phyloP scores from a whole-genome alignment of 2,329 filamentous ascomycete genomes.

The Aspergillus spinulosporus region DNA sequence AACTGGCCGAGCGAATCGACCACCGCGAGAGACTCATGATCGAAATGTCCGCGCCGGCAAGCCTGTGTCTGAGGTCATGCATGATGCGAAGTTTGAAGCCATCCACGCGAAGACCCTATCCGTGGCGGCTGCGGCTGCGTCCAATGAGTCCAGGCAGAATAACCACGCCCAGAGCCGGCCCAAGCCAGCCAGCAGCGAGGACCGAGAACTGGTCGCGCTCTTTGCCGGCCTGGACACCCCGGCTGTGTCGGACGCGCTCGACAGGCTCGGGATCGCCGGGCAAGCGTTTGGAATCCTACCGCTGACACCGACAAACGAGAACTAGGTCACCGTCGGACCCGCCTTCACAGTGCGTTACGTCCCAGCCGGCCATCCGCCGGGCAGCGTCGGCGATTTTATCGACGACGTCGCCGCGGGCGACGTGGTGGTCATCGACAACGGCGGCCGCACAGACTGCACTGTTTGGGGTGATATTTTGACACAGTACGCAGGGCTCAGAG shows the following conservation, averaged over 20 bases:
- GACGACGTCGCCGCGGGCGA: conserved; percentile 35
- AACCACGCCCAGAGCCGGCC: no score
- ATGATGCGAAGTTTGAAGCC: conserved; percentile 25
- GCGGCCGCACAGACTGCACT: conserved; percentile 37
- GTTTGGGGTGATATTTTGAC: conserved; percentile 43
- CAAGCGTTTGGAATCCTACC: not conserved
- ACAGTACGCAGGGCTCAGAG: conserved; percentile 20
- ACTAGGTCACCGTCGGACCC: conserved; percentile 32
- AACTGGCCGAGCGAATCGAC: not conserved
- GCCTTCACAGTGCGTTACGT: conserved; percentile 38
- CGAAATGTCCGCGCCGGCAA: conserved; percentile 18
- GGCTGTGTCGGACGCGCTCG: not conserved
- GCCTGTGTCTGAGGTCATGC: conserved; percentile 24
- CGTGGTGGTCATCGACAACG: conserved; percentile 37
- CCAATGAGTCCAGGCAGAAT: no score
- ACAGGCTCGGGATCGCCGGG: not conserved
- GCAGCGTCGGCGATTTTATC: conserved; percentile 36
- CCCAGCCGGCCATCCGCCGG: conserved; percentile 22
- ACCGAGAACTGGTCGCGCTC: not conserved
- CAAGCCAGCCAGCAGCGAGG: not conserved
- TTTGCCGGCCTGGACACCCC: not conserved
- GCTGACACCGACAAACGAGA: not conserved
- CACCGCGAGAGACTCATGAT: conserved; percentile 20
- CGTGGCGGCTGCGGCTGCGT: no score
- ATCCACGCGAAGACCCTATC: conserved; percentile 6